Base-by-base conservation (phyloP, 441 rosid species). In the Melastoma candidum region DNA sequence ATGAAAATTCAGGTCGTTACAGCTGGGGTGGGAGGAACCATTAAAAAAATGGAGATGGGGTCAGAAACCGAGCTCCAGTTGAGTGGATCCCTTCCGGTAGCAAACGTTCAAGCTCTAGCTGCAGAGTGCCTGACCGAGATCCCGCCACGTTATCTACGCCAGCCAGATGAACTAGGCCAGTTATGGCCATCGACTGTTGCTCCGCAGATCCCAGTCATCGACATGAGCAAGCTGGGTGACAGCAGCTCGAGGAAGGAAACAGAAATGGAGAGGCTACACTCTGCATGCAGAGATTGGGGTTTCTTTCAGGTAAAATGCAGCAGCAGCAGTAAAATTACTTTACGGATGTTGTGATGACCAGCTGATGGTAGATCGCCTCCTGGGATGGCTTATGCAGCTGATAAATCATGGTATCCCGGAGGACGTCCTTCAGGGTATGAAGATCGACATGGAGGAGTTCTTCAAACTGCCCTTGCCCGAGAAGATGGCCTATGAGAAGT, bases 261-360 rank as follows among this genome's bases (percentile, higher is more conserved):
- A 12, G 86, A 77, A 54, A 50, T 66, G 60, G 51, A 46, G 8
- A 73, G 64, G 22, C 74, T 77, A 47, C 74, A 79, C 54, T 49
- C 17, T 6, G 82, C 87, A 41, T 77, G 85, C 59, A 71, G 49
- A 54, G 59, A 74, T 8, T 71, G 81, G 81, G 89, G 80, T 14
- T 78, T 82, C 71, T 78, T 78, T 55, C 82, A 73, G 83, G 80
- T 77, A 48, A 26, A 13, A n/a, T 17, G 22, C 22, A 17, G 22
- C 22, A 17, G 22, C 22, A 17, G 13, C 44, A 36, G 17, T 0
- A 3, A 10, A 41, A 5, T 51, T 11, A 11, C n/a, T 9, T 11
- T 11, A 2, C 7, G 47, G 11, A 1, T 12, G 4, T 13, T 3
- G 43, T 17, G 22, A 54, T 54, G 7, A 29, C 45, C 17, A 13